Base-by-base conservation (phyloP, 352 stramenopile species). In the Pythium monospermum region DNA sequence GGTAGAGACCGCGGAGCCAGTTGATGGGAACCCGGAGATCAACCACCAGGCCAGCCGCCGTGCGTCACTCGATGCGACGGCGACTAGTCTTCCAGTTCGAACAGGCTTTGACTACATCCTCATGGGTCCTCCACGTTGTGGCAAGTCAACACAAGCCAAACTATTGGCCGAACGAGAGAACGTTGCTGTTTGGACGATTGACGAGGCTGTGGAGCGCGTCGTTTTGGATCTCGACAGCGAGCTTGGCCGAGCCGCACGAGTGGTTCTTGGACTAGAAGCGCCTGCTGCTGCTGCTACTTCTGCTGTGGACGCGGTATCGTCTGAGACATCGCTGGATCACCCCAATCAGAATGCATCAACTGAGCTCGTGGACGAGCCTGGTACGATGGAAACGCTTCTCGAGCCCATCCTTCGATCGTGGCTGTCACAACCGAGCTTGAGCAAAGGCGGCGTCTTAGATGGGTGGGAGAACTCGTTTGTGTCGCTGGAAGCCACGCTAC, bases 51-150 rank as follows among this genome's bases (percentile, higher is more conserved):
- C n/a, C n/a, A n/a, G n/a, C n/a, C n/a, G n/a, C n/a, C n/a, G n/a
- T n/a, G n/a, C n/a, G n/a, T n/a, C n/a, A n/a, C n/a, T n/a, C n/a
- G n/a, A n/a, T n/a, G n/a, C n/a, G n/a, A n/a, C n/a, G n/a, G n/a
- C n/a, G n/a, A n/a, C n/a, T n/a, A n/a, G n/a, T n/a, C n/a, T n/a
- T n/a, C n/a, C n/a, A 26, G 33, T 51, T 4, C 66, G 76, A 31
- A 76, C 58, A 25, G 78, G 69, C 10, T 43, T 78, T 19, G 86
- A 97, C 52, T 89, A 94, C 52, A 62, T 96, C 46, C 46, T 97
- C 15, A 39, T 94, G 5, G 87, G 89, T 0, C 85, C 87, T 19
- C 73, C 82, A 19, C 64, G 68, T 6, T 91, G 68, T 19, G 87
- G 89, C 2, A 92, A 90, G 26, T 82, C 79, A 6, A 93, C 86